Conservation (phyloP, 1,284 basidiomycete species). For the Trichosporon faecale region DNA sequence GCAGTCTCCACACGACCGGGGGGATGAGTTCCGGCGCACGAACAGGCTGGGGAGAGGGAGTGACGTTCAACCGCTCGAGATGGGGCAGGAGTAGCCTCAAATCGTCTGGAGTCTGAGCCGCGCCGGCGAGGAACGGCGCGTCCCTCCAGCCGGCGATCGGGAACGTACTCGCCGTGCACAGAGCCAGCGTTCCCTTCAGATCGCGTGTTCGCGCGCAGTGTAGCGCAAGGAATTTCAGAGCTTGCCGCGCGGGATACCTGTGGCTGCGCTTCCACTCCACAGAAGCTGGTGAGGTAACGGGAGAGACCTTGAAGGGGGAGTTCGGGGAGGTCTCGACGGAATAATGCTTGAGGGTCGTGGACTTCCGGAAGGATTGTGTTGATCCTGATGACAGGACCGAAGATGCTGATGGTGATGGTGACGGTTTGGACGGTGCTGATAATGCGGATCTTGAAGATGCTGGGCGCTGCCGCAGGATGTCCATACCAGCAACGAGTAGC, state of each 20-base stretch:
- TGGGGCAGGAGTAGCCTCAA: neutral
- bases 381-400: too few relatives aligned
- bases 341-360: too few relatives aligned
- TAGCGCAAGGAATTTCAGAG: neutral
- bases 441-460: too few relatives aligned
- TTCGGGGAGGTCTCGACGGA: too few relatives aligned
- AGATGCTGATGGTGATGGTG: too few relatives aligned
- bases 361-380: too few relatives aligned
- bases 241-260: neutral
- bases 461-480: too few relatives aligned
- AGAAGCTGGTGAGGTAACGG: too few relatives aligned
- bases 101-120: conserved; percentile 16
- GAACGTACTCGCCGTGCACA: neutral
- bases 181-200: neutral
- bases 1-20: neutral
- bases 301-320: too few relatives aligned
- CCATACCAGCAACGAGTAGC: neutral
- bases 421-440: too few relatives aligned
- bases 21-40: neutral
- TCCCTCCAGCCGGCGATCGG: neutral
- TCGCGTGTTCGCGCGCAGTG: neutral
- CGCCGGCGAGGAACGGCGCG: conserved; percentile 10
- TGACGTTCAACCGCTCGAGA: neutral
- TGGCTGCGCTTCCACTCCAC: too few relatives aligned
- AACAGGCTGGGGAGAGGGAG: neutral